Evolutionary conservation across 2,329 filamentous ascomycete species (phyloP).

Genomic region (Trichoderma sp.): DNA sequence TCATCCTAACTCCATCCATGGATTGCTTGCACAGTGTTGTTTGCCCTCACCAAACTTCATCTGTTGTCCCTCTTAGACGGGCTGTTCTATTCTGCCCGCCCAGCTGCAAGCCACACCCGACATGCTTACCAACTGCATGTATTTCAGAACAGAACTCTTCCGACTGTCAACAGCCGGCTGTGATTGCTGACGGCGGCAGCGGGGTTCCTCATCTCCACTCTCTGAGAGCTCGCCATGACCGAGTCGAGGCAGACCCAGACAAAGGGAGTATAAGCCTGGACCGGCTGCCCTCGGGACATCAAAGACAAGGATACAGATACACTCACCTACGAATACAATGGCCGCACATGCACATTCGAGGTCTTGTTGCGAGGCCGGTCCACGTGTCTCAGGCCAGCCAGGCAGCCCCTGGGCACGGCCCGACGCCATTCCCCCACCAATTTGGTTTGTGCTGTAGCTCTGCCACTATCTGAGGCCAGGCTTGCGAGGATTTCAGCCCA

Average conservation of each 20-base stretch:
- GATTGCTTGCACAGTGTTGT: neutral
- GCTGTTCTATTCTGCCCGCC: neutral
- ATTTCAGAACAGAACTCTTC: neutral
- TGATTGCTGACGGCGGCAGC: neutral
- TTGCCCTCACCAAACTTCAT: neutral
- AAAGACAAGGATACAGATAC: neutral
- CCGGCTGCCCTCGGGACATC: neutral
- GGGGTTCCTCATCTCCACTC: neutral
- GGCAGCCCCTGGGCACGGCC: slow-evolving; percentile 1
- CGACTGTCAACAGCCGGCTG: neutral
- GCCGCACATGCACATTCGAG: neutral
- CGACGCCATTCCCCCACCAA: slow-evolving; percentile 5
- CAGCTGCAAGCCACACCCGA: neutral
- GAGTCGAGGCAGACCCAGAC: neutral
- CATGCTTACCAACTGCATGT: neutral
- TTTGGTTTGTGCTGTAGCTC: neutral
- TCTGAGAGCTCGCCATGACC: neutral
- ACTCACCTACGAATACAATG: neutral
- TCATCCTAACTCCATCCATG: neutral
- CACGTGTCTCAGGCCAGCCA: slow-evolving; percentile 3
- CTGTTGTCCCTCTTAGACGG: neutral
- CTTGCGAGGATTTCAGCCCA: slow-evolving; percentile 17
- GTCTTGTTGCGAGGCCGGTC: neutral
- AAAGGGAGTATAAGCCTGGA: neutral
- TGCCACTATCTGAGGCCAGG: neutral